Conservation (phyloP, 2,329 filamentous ascomycete genomes). For the Zymoseptoria ardabiliae region DNA sequence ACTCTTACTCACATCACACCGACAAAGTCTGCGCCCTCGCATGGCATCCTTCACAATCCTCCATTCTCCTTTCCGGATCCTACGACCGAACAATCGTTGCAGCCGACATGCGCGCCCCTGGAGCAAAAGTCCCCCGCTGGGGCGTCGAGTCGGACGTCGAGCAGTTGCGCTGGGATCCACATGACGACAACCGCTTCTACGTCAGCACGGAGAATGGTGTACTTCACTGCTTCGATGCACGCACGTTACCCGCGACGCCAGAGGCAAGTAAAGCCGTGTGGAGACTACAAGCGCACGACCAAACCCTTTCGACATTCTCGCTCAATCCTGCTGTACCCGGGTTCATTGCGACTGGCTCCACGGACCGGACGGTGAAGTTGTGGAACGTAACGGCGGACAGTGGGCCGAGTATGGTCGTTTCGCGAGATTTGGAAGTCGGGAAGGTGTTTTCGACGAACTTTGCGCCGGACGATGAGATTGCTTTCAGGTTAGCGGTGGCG, state of each 20-base stretch:
- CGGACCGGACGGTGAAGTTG: conserved; percentile 90
- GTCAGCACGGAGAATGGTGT: conserved; percentile 84
- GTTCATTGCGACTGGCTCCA: conserved; percentile 87
- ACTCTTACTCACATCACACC: conserved; percentile 91
- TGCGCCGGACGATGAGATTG: conserved; percentile 81
- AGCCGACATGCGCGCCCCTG: conserved; percentile 92
- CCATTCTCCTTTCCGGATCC: conserved; percentile 81
- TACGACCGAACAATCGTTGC: conserved; percentile 92
- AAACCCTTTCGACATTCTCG: conserved; percentile 85
- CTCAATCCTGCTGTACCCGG: conserved; percentile 85
- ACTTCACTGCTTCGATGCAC: conserved; percentile 84
- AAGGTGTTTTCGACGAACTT: conserved; percentile 90
- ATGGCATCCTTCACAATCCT: conserved; percentile 84
- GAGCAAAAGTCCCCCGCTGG: conserved; percentile 75
- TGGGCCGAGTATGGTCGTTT: conserved; percentile 83
- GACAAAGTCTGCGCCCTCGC: conserved; percentile 96
- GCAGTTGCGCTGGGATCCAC: conserved; percentile 84
- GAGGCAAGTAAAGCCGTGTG: conserved; percentile 76
- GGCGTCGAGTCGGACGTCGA: conserved; percentile 95
- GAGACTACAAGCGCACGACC: conserved; percentile 92
- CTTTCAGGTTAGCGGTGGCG: conserved; percentile 85
- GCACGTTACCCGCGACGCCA: conserved; percentile 66
- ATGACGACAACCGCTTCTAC: conserved; percentile 89
- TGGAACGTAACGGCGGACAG: conserved; percentile 71
- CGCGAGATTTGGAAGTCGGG: conserved; percentile 84